Percentiles rank a stretch among this genome's conserved stretches.
Evolutionary conservation across 805 yeast species (phyloP).

Genomic region (Sugiyamaella marilandica): DNA sequence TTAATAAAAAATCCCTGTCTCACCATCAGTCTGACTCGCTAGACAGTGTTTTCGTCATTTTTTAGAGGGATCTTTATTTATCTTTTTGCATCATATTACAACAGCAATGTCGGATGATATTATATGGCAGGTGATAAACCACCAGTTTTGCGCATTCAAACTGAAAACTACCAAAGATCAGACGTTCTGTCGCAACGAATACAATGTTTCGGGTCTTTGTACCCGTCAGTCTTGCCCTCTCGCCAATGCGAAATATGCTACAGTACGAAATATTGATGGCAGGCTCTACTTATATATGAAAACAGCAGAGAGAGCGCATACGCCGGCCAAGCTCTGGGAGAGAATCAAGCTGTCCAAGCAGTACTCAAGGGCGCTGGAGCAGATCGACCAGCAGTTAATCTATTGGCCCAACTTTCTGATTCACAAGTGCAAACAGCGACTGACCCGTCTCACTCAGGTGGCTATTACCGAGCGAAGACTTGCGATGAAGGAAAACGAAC

Average conservation of each 20-base stretch:
- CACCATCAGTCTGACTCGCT: no score
- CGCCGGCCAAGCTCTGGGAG: constrained; percentile 93
- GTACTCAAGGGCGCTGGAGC: constrained; percentile 80
- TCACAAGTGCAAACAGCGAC: constrained; percentile 93
- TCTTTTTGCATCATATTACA: background rate
- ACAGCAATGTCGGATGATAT: constrained; percentile 37
- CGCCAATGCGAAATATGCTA: constrained; percentile 54
- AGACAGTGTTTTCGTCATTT: no score
- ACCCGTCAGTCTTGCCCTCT: constrained; percentile 91
- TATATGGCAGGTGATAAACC: constrained; percentile 95
- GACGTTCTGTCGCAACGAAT: constrained; percentile 91
- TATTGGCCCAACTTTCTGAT: constrained; percentile 92
- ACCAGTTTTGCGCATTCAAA: constrained; percentile 93
- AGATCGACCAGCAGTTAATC: constrained; percentile 77
- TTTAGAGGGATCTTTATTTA: background rate
- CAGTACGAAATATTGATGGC: constrained; percentile 34
- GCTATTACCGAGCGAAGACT: constrained; percentile 92
- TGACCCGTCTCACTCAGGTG: constrained; percentile 91
- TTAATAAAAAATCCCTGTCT: constrained; percentile 8
- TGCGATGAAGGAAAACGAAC: constrained; percentile 85
- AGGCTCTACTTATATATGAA: constrained; percentile 64
- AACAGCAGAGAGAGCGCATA: constrained; percentile 96
- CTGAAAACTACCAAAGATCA: constrained; percentile 84
- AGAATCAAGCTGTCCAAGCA: constrained; percentile 85
- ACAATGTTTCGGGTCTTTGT: constrained; percentile 92